A percentile compares a stretch with the other conserved stretches of the same genome.
Evolutionary conservation across 225 moss, liverwort and hornwort genomes (phyloP).

Genomic region (Physcomitrellopsis africana): DNA sequence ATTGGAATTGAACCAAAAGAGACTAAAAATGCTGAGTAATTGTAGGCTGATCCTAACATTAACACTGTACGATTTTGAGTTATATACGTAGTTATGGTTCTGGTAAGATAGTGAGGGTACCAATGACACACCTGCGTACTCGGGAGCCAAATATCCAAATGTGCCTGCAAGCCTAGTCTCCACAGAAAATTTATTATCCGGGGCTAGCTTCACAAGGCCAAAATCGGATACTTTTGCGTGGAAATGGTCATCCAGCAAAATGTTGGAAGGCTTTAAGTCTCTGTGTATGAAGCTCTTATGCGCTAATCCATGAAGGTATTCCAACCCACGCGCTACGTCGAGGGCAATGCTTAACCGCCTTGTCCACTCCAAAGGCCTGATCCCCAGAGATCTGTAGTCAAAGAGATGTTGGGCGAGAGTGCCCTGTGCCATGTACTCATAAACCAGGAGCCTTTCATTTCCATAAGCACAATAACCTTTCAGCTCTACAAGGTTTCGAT

Average conservation of each 20-base stretch:
- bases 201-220: conserved; percentile 68
- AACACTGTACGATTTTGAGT: too few species aligned
- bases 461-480: conserved; percentile 64
- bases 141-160: conserved; percentile 69
- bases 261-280: conserved; percentile 66
- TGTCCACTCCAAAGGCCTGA: conserved; percentile 58
- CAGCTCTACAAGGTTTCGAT: conserved; percentile 62
- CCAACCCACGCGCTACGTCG: conserved; percentile 63
- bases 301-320: conserved; percentile 60
- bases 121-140: conserved; percentile 54
- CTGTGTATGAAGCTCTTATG: conserved; percentile 73
- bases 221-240: conserved; percentile 69
- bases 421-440: conserved; percentile 74
- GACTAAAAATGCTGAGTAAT: too few species aligned
- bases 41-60: too few species aligned
- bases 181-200: conserved; percentile 62
- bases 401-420: conserved; percentile 60
- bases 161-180: conserved; percentile 69
- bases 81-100: too few species aligned
- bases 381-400: conserved; percentile 34
- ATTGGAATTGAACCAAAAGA: too few species aligned
- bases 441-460: conserved; percentile 58
- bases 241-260: conserved; percentile 60
- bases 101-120: not conserved
- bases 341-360: conserved; percentile 58